phyloP scores from a whole-genome alignment of 305 asterid species.

The Coffea humblotiana region DNA sequence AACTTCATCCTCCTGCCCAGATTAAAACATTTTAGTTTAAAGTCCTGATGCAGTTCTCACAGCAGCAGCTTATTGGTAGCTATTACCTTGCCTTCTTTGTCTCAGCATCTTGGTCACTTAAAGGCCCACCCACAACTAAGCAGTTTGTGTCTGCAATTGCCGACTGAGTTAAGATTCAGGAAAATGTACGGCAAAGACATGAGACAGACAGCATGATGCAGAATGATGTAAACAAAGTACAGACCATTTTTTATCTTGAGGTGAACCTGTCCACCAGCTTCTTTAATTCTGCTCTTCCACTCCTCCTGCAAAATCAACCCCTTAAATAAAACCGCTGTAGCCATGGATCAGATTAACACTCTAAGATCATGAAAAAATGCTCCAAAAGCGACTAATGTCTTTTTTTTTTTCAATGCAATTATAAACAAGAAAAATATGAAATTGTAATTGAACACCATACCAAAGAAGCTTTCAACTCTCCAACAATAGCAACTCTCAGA shows the following conservation, averaged over 20 bases:
- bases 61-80: conserved; percentile 23
- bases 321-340: not conserved
- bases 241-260: conserved; percentile 68
- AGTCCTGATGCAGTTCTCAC: not conserved
- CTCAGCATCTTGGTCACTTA: conserved; percentile 57
- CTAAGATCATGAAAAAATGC: not conserved
- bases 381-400: not conserved
- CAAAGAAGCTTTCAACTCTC: conserved; percentile 45
- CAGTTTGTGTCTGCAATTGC: conserved; percentile 69
- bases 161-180: conserved; percentile 16
- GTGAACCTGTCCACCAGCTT: conserved; percentile 79
- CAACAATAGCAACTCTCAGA: conserved; percentile 61
- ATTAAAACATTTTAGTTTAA: conserved; percentile 12
- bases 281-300: conserved; percentile 72
- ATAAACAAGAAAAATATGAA: not conserved
- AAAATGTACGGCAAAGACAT: conserved; percentile 12
- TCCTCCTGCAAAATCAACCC: conserved; percentile 45
- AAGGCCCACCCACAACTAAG: conserved; percentile 58
- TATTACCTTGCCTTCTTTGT: conserved; percentile 83
- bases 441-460: conserved; percentile 38
- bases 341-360: not conserved
- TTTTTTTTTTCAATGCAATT: not conserved
- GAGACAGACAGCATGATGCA: conserved; percentile 19
- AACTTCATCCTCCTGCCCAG: conserved; percentile 81
- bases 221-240: conserved; percentile 12